Evolutionary conservation across 352 stramenopile species (phyloP).

Genomic region (Lagenidium giganteum): DNA sequence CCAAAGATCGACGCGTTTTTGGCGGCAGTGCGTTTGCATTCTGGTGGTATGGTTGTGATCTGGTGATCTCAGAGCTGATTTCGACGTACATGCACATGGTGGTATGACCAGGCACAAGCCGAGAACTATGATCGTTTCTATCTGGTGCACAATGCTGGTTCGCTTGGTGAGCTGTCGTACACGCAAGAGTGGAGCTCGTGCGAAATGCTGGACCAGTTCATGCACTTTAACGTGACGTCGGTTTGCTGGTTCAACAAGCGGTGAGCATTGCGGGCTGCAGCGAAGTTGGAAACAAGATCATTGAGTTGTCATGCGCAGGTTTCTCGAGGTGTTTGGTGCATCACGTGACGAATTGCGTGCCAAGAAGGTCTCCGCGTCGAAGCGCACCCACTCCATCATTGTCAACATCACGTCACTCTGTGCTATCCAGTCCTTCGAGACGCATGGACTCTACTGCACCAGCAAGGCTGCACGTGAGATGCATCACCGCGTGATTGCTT

Average conservation of each 20-base stretch:
- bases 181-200: constrained; percentile 41
- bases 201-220: constrained; percentile 41
- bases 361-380: not conserved
- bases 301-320: too few relatives aligned
- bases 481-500: constrained; percentile 66
- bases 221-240: constrained; percentile 84
- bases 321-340: constrained; percentile 54
- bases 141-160: constrained; percentile 84
- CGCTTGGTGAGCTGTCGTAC: constrained; percentile 59
- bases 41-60: constrained; percentile 1
- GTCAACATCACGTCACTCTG: constrained; percentile 86
- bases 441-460: constrained; percentile 77
- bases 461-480: constrained; percentile 87
- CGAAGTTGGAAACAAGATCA: too few relatives aligned
- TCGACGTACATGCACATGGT: too few relatives aligned
- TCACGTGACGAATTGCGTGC: constrained; percentile 28
- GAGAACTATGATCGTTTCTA: constrained; percentile 36
- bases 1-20: constrained; percentile 43
- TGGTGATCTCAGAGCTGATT: too few relatives aligned
- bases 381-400: constrained; percentile 21
- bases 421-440: constrained; percentile 74
- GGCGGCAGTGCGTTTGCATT: constrained; percentile 13
- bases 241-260: constrained; percentile 80
- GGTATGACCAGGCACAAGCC: constrained; percentile 18
- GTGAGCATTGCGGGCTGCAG: constrained; percentile 4